These are phyloP conservation scores for Syzygium aromaticum DNA, from an alignment of 345 rosid species.

Conservation along the genomic window DNA sequence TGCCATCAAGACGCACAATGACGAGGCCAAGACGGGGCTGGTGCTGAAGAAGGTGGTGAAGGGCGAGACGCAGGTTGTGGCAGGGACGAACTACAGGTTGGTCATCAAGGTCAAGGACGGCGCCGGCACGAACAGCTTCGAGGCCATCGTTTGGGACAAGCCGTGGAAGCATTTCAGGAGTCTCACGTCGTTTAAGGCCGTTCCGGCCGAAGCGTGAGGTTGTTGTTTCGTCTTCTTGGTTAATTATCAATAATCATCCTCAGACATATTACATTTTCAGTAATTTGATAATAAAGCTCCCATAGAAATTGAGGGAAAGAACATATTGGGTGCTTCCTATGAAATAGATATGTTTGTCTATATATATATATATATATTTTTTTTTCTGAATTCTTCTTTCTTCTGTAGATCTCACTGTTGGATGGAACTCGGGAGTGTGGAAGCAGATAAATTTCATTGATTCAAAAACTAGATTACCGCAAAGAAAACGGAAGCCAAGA, in stretches of 20 bases:
- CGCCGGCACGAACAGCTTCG: conserved; percentile 4
- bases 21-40: conserved; percentile 1
- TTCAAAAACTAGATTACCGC: not conserved
- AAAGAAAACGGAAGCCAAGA: not conserved
- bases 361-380: accelerated
- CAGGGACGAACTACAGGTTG: conserved; percentile 44
- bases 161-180: conserved; percentile 28
- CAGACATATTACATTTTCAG: not conserved
- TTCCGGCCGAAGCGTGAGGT: not conserved
- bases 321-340: not conserved
- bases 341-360: not conserved
- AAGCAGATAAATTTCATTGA: not conserved
- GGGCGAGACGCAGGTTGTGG: conserved; percentile 47
- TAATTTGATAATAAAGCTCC: not conserved
- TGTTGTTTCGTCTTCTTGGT: accelerated
- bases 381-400: not conserved
- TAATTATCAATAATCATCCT: not conserved
- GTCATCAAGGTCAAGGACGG: conserved; percentile 11
- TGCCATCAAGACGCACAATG: conserved; percentile 35
- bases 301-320: not conserved
- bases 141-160: conserved; percentile 47
- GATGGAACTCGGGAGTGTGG: not conserved
- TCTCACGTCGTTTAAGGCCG: conserved; percentile 35
- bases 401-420: not conserved
- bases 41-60: conserved; percentile 14